Conservation (phyloP, 805 yeast species). For the Lipomyces yamanashiensis region DNA sequence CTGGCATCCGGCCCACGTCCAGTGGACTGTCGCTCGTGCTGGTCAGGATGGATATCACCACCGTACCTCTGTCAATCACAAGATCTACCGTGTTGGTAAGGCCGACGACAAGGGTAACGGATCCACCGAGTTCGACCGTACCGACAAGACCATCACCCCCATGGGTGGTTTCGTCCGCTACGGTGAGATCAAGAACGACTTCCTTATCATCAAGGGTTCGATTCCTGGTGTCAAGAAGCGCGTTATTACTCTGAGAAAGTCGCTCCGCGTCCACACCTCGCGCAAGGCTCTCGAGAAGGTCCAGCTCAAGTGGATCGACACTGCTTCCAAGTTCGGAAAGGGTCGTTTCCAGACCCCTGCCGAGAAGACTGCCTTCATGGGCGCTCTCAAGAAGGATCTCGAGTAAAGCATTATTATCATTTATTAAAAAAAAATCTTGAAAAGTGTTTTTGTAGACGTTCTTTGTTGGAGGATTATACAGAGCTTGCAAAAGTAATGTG, state of each 20-base stretch:
- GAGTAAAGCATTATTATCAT: constrained; percentile 16
- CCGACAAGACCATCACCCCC: constrained; percentile 99
- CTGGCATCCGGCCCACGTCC: constrained; percentile 99
- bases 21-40: constrained; percentile 99
- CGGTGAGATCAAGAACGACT: constrained; percentile 98
- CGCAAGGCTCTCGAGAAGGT: constrained; percentile 97
- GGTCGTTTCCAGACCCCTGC: constrained; percentile 99
- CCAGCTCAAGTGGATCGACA: constrained; percentile 98
- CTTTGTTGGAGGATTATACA: constrained; percentile 15
- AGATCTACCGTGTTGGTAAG: constrained; percentile 98
- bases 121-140: constrained; percentile 98
- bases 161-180: constrained; percentile 99
- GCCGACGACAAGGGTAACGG: constrained; percentile 93
- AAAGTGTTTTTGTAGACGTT: constrained; percentile 12
- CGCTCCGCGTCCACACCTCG: constrained; percentile 95
- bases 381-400: constrained; percentile 80
- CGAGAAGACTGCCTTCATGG: constrained; percentile 99
- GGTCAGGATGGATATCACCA: constrained; percentile 99
- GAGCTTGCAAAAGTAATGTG: constrained; percentile 15
- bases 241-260: constrained; percentile 98
- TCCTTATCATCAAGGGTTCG: constrained; percentile 96
- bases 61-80: constrained; percentile 99
- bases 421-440: not conserved
- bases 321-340: constrained; percentile 99
- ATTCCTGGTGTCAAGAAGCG: constrained; percentile 99